Evolutionary conservation across 164 flowering plant genomes (phyloP).

Genomic region (Pachysandra terminalis): DNA sequence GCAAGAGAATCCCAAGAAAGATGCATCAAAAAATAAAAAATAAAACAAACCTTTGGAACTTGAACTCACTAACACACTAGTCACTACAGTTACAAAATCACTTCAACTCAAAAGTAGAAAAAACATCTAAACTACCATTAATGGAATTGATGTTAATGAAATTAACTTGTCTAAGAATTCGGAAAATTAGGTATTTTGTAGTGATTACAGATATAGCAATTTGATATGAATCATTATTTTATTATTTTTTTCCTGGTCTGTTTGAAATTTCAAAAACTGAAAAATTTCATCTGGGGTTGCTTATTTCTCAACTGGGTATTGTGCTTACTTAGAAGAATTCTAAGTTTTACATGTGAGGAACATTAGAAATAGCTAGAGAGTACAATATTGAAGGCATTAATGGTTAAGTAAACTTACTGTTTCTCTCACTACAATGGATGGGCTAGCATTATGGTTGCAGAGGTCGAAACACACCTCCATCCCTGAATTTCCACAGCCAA

Average conservation of each 20-base stretch:
- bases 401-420: constrained; percentile 43
- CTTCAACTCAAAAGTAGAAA: background rate
- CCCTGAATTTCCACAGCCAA: constrained; percentile 96
- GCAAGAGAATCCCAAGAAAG: constrained; percentile 48
- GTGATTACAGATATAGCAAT: background rate
- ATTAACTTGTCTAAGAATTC: too few relatives aligned
- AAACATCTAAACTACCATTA: background rate
- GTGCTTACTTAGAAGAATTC: background rate
- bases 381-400: constrained; percentile 20
- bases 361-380: too few relatives aligned
- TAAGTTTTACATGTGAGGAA: background rate
- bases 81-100: constrained; percentile 6
- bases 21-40: constrained; percentile 8
- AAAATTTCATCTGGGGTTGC: too few relatives aligned
- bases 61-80: constrained; percentile 6
- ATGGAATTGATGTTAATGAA: too few relatives aligned
- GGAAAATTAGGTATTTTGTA: too few relatives aligned
- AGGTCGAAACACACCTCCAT: constrained; percentile 97
- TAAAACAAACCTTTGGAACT: constrained; percentile 9
- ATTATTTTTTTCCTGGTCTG: constrained; percentile 39
- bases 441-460: constrained; percentile 63
- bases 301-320: background rate
- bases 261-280: constrained; percentile 11
- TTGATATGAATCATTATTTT: too few relatives aligned
- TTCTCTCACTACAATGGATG: constrained; percentile 77